Percentiles rank a stretch among this genome's conserved stretches.
These are phyloP conservation scores for Fusarium oligoseptatum DNA, from an alignment of 2,329 filamentous ascomycete genomes.

Conservation along the genomic window DNA sequence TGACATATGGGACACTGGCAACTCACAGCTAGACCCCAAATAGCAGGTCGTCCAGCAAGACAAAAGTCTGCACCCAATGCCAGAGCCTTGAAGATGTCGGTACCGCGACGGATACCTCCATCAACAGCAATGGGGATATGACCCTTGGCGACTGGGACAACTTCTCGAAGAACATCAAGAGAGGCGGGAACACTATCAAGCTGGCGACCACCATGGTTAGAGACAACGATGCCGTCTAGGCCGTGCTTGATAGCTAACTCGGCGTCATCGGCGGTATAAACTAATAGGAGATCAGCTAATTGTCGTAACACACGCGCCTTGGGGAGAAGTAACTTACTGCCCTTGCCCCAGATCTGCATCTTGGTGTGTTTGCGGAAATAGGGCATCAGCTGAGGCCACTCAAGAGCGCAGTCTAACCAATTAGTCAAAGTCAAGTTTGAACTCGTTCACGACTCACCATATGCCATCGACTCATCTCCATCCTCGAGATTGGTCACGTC, in stretches of 20 bases:
- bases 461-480: constrained; percentile 19
- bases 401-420: background rate
- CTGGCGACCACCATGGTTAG: constrained; percentile 53
- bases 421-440: background rate
- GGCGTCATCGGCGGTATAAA: constrained; percentile 45
- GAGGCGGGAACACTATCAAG: constrained; percentile 50
- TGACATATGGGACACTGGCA: fast-evolving
- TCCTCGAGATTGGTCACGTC: constrained; percentile 20
- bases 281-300: no score
- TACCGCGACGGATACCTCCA: constrained; percentile 53
- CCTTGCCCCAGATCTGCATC: constrained; percentile 24
- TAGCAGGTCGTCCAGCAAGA: constrained; percentile 20
- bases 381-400: constrained; percentile 12
- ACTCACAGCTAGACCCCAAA: constrained; percentile 35
- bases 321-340: constrained; percentile 10
- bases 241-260: constrained; percentile 47
- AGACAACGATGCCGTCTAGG: constrained; percentile 49
- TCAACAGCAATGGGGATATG: constrained; percentile 47
- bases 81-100: constrained; percentile 53
- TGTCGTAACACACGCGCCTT: no score
- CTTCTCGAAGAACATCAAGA: constrained; percentile 49
- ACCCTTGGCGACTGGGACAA: constrained; percentile 40
- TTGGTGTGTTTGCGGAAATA: constrained; percentile 24
- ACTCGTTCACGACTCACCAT: background rate
- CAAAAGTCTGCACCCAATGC: constrained; percentile 49